A percentile compares a stretch with the other conserved stretches of the same genome.
Evolutionary conservation across 331 rosid species (phyloP).

Genomic region (Pyrus hybrid): DNA sequence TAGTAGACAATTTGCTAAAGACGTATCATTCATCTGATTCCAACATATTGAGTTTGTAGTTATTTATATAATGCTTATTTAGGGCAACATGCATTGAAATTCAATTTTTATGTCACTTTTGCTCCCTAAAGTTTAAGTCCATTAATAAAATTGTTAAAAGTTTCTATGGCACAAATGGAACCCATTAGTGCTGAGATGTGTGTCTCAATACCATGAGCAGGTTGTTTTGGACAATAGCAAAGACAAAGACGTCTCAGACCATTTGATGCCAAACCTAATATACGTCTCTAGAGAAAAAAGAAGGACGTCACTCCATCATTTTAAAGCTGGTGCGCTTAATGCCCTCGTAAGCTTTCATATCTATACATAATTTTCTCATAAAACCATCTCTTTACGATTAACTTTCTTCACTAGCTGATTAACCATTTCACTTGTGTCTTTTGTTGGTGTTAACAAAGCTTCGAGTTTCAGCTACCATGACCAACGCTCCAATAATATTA

Average conservation of each 20-base stretch:
- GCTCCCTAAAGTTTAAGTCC: too few relatives aligned
- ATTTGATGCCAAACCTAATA: conserved; percentile 31
- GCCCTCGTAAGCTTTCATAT: conserved; percentile 19
- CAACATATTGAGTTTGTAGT: too few relatives aligned
- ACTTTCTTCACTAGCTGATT: too few relatives aligned
- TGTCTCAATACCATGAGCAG: conserved; percentile 1
- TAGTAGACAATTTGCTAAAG: background rate
- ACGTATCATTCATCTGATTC: too few relatives aligned
- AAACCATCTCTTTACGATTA: too few relatives aligned
- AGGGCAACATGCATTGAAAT: too few relatives aligned
- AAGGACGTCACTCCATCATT: conserved; percentile 24
- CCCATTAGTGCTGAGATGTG: too few relatives aligned
- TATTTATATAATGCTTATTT: too few relatives aligned
- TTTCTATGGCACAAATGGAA: too few relatives aligned
- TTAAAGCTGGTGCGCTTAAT: conserved; percentile 48
- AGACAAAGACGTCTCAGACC: conserved; percentile 13
- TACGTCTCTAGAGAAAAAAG: conserved; percentile 39
- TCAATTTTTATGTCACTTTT: too few relatives aligned
- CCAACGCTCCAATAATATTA: conserved; percentile 30
- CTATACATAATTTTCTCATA: too few relatives aligned
- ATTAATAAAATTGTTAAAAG: too few relatives aligned
- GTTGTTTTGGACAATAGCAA: conserved; percentile 22
- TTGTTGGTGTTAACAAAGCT: background rate
- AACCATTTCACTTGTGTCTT: background rate
- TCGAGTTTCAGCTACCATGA: conserved; percentile 45